Conservation (phyloP, 305 asterid genomes). For the Rubia balearica region DNA sequence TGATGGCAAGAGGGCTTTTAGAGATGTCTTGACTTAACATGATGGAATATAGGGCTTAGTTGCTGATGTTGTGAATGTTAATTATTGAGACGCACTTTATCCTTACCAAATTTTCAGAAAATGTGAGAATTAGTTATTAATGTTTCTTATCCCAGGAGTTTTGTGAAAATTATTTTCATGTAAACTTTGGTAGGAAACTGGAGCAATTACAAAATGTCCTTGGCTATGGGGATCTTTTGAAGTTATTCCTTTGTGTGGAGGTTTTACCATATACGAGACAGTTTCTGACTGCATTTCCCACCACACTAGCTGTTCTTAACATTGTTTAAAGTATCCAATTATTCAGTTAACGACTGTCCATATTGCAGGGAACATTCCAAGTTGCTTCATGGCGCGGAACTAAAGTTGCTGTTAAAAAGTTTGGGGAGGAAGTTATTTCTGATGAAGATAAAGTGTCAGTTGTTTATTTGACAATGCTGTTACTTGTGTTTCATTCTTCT, state of each 20-base stretch:
- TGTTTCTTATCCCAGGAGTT: neutral
- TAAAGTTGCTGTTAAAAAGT: constrained; percentile 79
- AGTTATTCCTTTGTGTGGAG: neutral
- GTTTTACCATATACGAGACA: neutral
- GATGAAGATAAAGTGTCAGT: constrained; percentile 89
- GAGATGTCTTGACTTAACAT: no score
- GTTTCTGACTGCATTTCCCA: constrained; percentile 5
- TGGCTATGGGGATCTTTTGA: neutral
- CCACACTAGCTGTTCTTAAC: neutral
- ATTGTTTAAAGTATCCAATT: neutral
- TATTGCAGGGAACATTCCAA: constrained; percentile 69
- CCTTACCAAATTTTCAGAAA: neutral
- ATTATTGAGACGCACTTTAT: neutral
- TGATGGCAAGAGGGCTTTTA: no score
- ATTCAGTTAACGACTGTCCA: neutral
- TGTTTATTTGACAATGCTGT: neutral
- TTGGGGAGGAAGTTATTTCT: constrained; percentile 60
- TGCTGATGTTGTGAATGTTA: neutral
- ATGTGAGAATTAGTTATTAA: neutral
- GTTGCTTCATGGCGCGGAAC: constrained; percentile 87
- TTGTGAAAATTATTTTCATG: neutral
- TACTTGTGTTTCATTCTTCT: neutral
- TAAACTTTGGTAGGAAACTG: neutral
- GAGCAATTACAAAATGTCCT: neutral
- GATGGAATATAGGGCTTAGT: neutral